A percentile compares a stretch with the other conserved stretches of the same genome.
Evolutionary conservation across 2,329 filamentous ascomycete species (phyloP).

Genomic region (Metarhizium brunneum): DNA sequence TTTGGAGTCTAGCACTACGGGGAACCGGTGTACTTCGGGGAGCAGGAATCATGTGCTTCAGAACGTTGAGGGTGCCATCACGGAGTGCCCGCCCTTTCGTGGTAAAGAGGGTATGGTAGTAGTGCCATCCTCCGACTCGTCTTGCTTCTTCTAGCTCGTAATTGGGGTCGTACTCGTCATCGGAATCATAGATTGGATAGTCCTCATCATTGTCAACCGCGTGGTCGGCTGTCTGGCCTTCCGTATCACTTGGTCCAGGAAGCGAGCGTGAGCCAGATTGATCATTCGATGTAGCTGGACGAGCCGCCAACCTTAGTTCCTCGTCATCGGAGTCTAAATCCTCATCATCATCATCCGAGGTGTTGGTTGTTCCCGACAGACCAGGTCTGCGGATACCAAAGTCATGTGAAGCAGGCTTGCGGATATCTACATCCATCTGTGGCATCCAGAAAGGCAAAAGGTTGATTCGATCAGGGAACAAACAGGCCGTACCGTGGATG

Average conservation of each 20-base stretch:
- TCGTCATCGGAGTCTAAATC: slow-evolving; percentile 62
- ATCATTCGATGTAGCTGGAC: slow-evolving; percentile 15
- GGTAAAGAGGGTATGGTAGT: slow-evolving; percentile 53
- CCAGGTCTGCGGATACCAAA: slow-evolving; percentile 83
- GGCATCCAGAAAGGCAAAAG: slow-evolving; percentile 95
- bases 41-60: slow-evolving; percentile 44
- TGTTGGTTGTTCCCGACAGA: slow-evolving; percentile 67
- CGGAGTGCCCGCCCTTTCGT: slow-evolving; percentile 34
- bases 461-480: slow-evolving; percentile 82
- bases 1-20: slow-evolving; percentile 42
- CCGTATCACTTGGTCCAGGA: slow-evolving; percentile 52
- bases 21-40: slow-evolving; percentile 49
- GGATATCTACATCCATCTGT: slow-evolving; percentile 96
- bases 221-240: slow-evolving; percentile 68
- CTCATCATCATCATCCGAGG: slow-evolving; percentile 63
- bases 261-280: slow-evolving; percentile 31
- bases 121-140: slow-evolving; percentile 66
- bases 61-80: slow-evolving; percentile 29
- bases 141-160: slow-evolving; percentile 72
- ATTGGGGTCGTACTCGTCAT: slow-evolving; percentile 65
- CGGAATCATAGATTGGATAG: slow-evolving; percentile 82
- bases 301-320: slow-evolving; percentile 18
- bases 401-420: slow-evolving; percentile 78
- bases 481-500: slow-evolving; percentile 82
- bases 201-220: slow-evolving; percentile 51